These are phyloP conservation scores for Halteria grandinella DNA, from an alignment of 73 alveolate species.

Conservation along the genomic window DNA sequence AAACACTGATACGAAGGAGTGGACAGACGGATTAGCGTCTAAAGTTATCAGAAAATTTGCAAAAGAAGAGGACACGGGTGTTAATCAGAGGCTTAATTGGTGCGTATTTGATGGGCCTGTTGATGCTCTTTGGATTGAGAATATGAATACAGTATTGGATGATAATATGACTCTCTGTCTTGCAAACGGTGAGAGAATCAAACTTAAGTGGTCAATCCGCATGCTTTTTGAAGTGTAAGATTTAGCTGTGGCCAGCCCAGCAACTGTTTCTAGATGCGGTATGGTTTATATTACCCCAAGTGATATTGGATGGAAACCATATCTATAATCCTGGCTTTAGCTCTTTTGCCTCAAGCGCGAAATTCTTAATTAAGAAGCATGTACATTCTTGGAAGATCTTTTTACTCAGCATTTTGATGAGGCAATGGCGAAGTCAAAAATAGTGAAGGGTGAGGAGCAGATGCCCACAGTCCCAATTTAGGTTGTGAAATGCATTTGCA, in stretches of 20 bases:
- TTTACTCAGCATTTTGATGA: constrained; percentile 52
- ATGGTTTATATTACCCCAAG: constrained; percentile 89
- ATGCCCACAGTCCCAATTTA: constrained; percentile 60
- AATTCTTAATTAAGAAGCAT: constrained; percentile 66
- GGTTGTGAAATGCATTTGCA: constrained; percentile 53
- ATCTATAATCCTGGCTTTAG: constrained; percentile 92
- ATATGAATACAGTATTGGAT: constrained; percentile 92
- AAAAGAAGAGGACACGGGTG: too few relatives aligned
- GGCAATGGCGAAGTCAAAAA: constrained; percentile 16
- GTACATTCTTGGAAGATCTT: constrained; percentile 34
- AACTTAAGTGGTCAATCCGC: constrained; percentile 80
- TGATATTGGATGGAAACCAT: constrained; percentile 93
- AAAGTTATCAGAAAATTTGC: constrained; percentile 79
- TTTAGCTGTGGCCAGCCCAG: constrained; percentile 89
- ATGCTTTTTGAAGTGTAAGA: constrained; percentile 88
- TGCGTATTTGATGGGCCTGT: constrained; percentile 93
- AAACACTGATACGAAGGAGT: constrained; percentile 82
- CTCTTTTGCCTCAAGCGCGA: constrained; percentile 68
- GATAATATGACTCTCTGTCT: constrained; percentile 89
- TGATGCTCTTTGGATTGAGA: constrained; percentile 94
- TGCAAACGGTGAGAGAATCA: constrained; percentile 92
- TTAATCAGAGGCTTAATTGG: constrained; percentile 75
- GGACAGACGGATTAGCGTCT: constrained; percentile 89
- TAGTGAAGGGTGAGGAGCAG: constrained; percentile 54
- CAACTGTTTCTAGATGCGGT: constrained; percentile 91